Base-by-base conservation (phyloP, 768 basidiomycete genomes). In the Auricularia sp. region DNA sequence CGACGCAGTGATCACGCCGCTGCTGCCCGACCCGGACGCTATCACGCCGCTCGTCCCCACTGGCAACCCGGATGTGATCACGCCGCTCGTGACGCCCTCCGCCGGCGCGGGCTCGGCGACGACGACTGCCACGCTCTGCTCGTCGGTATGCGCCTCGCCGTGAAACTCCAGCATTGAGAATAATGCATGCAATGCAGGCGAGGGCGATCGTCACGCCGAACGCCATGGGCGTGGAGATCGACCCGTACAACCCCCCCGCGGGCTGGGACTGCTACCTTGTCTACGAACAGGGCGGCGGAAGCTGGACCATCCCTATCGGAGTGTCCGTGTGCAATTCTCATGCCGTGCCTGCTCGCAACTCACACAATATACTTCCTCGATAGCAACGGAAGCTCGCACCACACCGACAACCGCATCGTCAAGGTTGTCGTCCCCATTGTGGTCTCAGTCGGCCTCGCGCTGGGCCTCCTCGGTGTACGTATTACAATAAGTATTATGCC, bases 191-290 rank as follows among this genome's bases (percentile, higher is more conserved):
- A 10, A 35, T 29, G 4, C 13, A 59, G 29, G 56, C 56, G 24
- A 35, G 14, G 16, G 56, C 56, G 8, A 24, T 35, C 29, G 56
- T 34, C 34, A 59, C 56, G 24, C 56, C 56, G 7, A 24, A 24
- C 29, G 56, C 29, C 3, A 1, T n/a, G 8, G 56, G 56, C 29
- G 56, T 59, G 8, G 56, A 59, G 1, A 35, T 59, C 29, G 56
- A 59, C 56, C 56, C 56, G 29, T 59, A 59, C 56, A 59, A 59
- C 56, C 56, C 56, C 7, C 56, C 56, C 14, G 56, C 5, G 24
- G 56, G 34, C 34, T 59, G 56, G 56, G 34, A 33, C 56, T 59
- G 56, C 29, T 24, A 29, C 34, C 24, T 59, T 1, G 24, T 24
- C 56, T 59, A 34, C 14, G 16, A 14, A 7, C 56, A 59, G 34